Base-by-base conservation (phyloP, 169 alveolate genomes). In the Plasmodium vivax region DNA sequence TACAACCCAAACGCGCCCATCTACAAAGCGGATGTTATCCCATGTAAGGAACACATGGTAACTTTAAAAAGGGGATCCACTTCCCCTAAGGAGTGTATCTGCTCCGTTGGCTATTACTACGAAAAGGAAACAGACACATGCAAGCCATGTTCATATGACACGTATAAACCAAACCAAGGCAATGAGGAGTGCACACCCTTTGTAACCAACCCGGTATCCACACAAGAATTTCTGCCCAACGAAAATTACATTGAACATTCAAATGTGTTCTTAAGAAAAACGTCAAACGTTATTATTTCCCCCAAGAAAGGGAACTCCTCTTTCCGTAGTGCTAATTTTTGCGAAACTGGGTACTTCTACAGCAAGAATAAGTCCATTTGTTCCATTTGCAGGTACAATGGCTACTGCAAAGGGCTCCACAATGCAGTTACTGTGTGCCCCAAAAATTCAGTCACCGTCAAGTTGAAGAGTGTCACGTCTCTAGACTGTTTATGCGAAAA, bases 91-190 rank as follows among this genome's bases (percentile, higher is more conserved):
- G 95, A 96, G 43, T 97, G 98, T 87, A 74, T 85, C 45, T 97
- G 98, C 80, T 43, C 80, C 81, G 93, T 96, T 47, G 97, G 97
- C 23, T 96, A 94, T 94, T 97, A 80, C 90, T 96, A 93, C 84
- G 95, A 94, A 84, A 68, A 77, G 30, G 92, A 82, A 19, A 68
- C 94, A 72, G 82, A 88, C 9, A 82, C 92, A 0, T 96, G 97
- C 87, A 68, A 93, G 38, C 38, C 34, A 41, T 90, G 94, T 81
- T 12, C 38, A 2, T 68, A 36, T 41, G 32, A 82, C 23, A 23
- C 30, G 5, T 90, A 23, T 54, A 90, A 90, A 90, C 7, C 38
- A 30, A 34, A 41, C 32, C 36, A 16, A 68, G 36, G 84, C 51
- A 82, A 90, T 90, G 88, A 90, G 10, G 19, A 30, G 34, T 90